Percentiles rank a stretch among this genome's conserved stretches.
Evolutionary conservation across 1,139 yeast genomes (phyloP).

Genomic region (Hansenula lynferdii): DNA sequence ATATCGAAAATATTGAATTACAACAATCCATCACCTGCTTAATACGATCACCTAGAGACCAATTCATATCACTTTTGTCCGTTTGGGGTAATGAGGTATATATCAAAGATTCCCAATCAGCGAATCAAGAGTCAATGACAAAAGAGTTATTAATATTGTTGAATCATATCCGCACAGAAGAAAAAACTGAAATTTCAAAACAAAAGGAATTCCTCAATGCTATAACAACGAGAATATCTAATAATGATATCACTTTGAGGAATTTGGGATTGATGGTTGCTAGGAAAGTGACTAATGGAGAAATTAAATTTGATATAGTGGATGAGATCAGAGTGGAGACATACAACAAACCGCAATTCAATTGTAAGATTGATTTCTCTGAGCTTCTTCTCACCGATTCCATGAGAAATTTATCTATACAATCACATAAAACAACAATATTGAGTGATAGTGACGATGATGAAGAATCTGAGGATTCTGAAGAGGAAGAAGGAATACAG

Average conservation of each 20-base stretch:
- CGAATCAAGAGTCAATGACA: conserved; percentile 15
- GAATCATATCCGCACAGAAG: conserved; percentile 9
- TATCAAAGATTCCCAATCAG: conserved; percentile 11
- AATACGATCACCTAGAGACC: conserved; percentile 1
- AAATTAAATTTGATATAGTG: conserved; percentile 26
- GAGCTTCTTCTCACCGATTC: conserved; percentile 10
- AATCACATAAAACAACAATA: conserved; percentile 10
- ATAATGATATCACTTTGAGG: conserved; percentile 23
- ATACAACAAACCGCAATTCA: conserved; percentile 4
- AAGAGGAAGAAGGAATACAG: conserved; percentile 21
- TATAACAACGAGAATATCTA: conserved; percentile 28
- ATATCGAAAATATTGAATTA: conserved; percentile 17
- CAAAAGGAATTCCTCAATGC: conserved; percentile 25
- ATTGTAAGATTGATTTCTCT: conserved; percentile 19
- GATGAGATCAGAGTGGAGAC: conserved; percentile 22
- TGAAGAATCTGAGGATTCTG: conserved; percentile 9
- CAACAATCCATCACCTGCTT: conserved; percentile 20
- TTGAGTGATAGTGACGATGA: conserved; percentile 12
- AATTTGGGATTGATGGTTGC: conserved; percentile 35
- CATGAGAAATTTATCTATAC: conserved; percentile 11
- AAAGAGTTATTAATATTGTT: conserved; percentile 21
- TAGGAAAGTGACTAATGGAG: conserved; percentile 26
- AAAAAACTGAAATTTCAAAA: conserved; percentile 18
- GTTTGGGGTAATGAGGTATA: conserved; percentile 23
- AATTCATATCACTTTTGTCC: conserved; percentile 5